A percentile compares a stretch with the other conserved stretches of the same genome.
phyloP scores from a whole-genome alignment of 352 stramenopile genomes.

The Aphanomyces cochlioides region DNA sequence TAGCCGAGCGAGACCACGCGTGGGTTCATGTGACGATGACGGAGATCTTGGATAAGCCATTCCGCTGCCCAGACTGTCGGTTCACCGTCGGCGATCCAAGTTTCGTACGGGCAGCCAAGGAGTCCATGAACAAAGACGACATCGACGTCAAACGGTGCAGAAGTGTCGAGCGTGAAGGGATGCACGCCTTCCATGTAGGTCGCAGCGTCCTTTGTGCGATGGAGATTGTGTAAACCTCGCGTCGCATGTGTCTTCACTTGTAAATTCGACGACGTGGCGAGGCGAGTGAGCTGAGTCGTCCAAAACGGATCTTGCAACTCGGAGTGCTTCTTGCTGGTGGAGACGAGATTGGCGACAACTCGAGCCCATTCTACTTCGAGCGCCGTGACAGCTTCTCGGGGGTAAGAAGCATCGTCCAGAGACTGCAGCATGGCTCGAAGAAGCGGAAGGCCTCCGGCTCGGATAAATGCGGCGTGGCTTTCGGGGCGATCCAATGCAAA shows the following conservation, averaged over 20 bases:
- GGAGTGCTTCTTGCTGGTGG: slow-evolving; percentile 36
- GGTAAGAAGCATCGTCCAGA: background rate
- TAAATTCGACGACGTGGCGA: slow-evolving; percentile 14
- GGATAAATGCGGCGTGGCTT: slow-evolving; percentile 53
- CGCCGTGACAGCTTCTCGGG: background rate
- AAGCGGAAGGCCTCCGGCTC: slow-evolving; percentile 50
- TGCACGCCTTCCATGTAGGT: slow-evolving; percentile 72
- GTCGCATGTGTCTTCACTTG: slow-evolving; percentile 23
- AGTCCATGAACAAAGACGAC: slow-evolving; percentile 81
- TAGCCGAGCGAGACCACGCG: slow-evolving; percentile 79
- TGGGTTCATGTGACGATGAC: slow-evolving; percentile 49
- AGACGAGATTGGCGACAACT: slow-evolving; percentile 64
- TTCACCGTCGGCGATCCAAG: slow-evolving; percentile 70
- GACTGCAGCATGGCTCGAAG: slow-evolving; percentile 39
- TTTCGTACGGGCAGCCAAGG: slow-evolving; percentile 72
- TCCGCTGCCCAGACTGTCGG: slow-evolving; percentile 59
- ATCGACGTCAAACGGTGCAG: slow-evolving; percentile 58
- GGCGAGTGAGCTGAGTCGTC: background rate
- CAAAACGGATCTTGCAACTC: slow-evolving; percentile 4
- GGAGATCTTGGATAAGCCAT: slow-evolving; percentile 66
- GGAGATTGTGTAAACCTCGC: slow-evolving; percentile 23
- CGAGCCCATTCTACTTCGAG: slow-evolving; percentile 59
- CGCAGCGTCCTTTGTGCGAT: slow-evolving; percentile 34
- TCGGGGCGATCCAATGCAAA: slow-evolving; percentile 54
- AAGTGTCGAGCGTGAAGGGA: slow-evolving; percentile 42